These are phyloP conservation scores for Talaromyces sp. DNA, from an alignment of 2,329 filamentous ascomycete genomes.

Conservation along the genomic window DNA sequence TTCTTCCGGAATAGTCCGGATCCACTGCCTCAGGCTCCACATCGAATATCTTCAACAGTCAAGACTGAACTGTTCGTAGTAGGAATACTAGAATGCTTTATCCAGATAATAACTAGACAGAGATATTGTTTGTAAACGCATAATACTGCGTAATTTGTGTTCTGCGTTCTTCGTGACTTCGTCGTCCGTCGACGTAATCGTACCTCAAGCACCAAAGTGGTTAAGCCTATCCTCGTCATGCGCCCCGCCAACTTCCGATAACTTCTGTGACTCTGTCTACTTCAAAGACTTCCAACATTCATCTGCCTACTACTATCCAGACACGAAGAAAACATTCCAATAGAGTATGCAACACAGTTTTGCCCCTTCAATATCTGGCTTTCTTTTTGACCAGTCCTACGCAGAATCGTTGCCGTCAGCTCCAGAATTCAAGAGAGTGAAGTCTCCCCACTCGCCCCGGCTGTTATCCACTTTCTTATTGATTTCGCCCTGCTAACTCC, in stretches of 20 bases:
- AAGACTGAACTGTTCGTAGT: not conserved
- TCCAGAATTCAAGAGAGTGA: not conserved
- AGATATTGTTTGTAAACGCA: too few relatives aligned
- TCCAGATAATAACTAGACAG: too few relatives aligned
- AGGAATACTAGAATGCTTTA: too few relatives aligned
- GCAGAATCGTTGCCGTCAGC: not conserved
- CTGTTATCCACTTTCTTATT: slow-evolving; percentile 10
- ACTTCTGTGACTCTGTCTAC: not conserved
- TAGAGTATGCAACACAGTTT: not conserved
- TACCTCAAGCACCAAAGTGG: not conserved
- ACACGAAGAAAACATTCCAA: not conserved
- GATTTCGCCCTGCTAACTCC: not conserved
- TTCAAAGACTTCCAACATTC: too few relatives aligned
- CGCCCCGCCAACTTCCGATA: slow-evolving; percentile 14
- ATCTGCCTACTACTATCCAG: not conserved
- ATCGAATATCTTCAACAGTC: not conserved
- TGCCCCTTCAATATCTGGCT: not conserved
- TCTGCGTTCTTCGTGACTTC: not conserved
- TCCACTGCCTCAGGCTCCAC: not conserved
- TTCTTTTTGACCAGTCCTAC: not conserved
- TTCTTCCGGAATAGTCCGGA: not conserved
- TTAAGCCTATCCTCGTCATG: slow-evolving; percentile 13
- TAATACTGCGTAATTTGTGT: too few relatives aligned
- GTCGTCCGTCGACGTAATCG: not conserved
- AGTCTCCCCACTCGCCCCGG: slow-evolving; percentile 10